Conservation (phyloP, 768 basidiomycete species). For the Mycena albidolilacea region DNA sequence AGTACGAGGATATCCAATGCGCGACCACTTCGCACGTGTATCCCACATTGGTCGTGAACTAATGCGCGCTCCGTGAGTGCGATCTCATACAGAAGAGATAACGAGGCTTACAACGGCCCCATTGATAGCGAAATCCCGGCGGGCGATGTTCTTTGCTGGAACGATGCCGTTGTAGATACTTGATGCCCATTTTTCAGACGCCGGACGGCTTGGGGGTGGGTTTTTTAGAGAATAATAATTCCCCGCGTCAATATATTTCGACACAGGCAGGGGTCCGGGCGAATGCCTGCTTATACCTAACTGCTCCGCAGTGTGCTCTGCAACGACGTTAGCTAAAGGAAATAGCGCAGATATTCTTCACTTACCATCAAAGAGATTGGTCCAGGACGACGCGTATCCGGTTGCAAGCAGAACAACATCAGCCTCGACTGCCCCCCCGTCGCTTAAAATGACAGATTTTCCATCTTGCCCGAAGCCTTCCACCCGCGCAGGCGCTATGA, state of each 20-base stretch:
- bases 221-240: slow-evolving; percentile 56
- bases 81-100: background rate
- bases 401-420: slow-evolving; percentile 61
- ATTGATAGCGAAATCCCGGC: slow-evolving; percentile 74
- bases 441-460: slow-evolving; percentile 49
- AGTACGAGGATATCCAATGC: slow-evolving; percentile 79
- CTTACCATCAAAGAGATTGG: slow-evolving; percentile 52
- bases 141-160: slow-evolving; percentile 70
- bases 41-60: slow-evolving; percentile 72
- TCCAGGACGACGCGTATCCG: slow-evolving; percentile 67
- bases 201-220: slow-evolving; percentile 55
- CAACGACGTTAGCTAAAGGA: background rate
- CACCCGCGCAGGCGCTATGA: slow-evolving; percentile 53
- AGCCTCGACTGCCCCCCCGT: slow-evolving; percentile 53
- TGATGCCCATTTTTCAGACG: slow-evolving; percentile 55
- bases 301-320: slow-evolving; percentile 65
- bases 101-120: slow-evolving; percentile 67
- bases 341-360: background rate
- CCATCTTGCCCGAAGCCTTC: slow-evolving; percentile 43
- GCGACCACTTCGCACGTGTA: slow-evolving; percentile 69
- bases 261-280: slow-evolving; percentile 40
- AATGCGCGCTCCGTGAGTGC: background rate
- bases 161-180: slow-evolving; percentile 75
- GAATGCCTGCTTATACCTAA: slow-evolving; percentile 64
- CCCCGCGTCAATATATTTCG: slow-evolving; percentile 48